Evolutionary conservation across 2,329 filamentous ascomycete species (phyloP), one percentile per base, ranked within the genome.

Genomic region (Aspergillus sojae): DNA sequence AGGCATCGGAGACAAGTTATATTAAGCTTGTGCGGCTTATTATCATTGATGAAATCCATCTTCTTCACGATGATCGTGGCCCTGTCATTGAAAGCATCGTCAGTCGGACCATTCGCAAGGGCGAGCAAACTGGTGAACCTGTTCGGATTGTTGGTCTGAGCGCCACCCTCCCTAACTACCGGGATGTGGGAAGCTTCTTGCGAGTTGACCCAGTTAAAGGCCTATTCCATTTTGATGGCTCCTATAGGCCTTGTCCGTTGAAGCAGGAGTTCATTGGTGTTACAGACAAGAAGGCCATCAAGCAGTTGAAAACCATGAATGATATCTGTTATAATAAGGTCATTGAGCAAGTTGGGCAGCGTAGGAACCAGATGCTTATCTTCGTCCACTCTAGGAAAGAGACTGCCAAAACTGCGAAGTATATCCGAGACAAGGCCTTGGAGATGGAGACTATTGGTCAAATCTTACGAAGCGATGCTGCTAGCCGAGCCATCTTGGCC

Each of bases 331-430:
- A 99, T 78, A 96, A 90, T 68, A 99, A 99, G 79, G 94, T 97
- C 32, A 87, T 99, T 60, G 95, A 99, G 78, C 94, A 98, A 75
- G 94, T 97, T 34, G 95, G 95, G 7, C 89, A 91, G 63, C 91
- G 96, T 73, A 89, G 92, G 67, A 97, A 99, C 72, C 95, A 99
- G 78, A 97, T 99, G 94, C 88, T 99, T 45, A 97, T 99, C 64
- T 99, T 99, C 74, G 95, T 99, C 6, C 96, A 99, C 77, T 99
- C 96, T 41, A 87, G 95, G 72, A 99, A 99, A 75, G 96, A 99
- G 78, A 99, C 96, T 0, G 93, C 94, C 10, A 99, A 99, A 81
- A 99, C 96, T 3, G 95, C 94, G 28, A 93, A 91, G 74, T 97
- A 97, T 75, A 94, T 99, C 73, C 88, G 94, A 67, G 96, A 99